Percentiles rank a stretch among this genome's conserved stretches.
Conservation (phyloP, 2,329 filamentous ascomycete genomes). For the Talaromyces funiculosus region DNA sequence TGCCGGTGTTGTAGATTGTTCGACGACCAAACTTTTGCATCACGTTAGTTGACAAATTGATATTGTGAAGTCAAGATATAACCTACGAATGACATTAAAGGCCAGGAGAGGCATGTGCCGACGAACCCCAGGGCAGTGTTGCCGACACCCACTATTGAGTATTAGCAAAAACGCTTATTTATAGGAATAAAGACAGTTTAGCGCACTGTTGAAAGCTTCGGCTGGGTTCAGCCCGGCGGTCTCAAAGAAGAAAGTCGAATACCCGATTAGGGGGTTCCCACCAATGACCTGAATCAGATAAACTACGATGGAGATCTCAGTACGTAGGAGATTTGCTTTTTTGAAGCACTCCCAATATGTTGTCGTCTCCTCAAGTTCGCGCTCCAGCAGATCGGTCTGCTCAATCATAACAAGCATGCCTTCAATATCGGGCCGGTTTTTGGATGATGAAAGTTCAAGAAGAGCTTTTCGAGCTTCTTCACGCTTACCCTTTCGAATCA, state of each 20-base stretch:
- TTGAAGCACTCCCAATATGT: conserved; percentile 40
- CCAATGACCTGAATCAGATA: conserved; percentile 35
- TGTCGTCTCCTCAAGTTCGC: conserved; percentile 35
- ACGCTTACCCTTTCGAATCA: conserved; percentile 38
- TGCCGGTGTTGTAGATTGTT: conserved; percentile 38
- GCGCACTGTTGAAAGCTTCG: conserved; percentile 37
- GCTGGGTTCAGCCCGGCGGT: conserved; percentile 33
- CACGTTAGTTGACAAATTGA: background rate
- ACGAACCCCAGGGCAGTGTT: conserved; percentile 35
- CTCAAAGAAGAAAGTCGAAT: conserved; percentile 36
- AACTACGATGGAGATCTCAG: conserved; percentile 39
- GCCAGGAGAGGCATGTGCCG: conserved; percentile 36
- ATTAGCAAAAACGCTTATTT: conserved; percentile 30
- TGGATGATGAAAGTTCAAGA: conserved; percentile 37
- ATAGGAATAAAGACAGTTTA: conserved; percentile 28
- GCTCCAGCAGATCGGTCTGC: conserved; percentile 37
- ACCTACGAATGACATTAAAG: conserved; percentile 39
- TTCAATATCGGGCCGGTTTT: conserved; percentile 35
- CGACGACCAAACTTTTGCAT: conserved; percentile 32
- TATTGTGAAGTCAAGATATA: conserved; percentile 20
- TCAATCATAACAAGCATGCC: conserved; percentile 35
- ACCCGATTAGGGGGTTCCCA: conserved; percentile 34
- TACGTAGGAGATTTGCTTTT: conserved; percentile 37
- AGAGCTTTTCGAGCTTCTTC: conserved; percentile 40
- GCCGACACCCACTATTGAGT: conserved; percentile 21